Evolutionary conservation across 306 rosid species (phyloP).

Genomic region (Pterocarpus macrocarpus): DNA sequence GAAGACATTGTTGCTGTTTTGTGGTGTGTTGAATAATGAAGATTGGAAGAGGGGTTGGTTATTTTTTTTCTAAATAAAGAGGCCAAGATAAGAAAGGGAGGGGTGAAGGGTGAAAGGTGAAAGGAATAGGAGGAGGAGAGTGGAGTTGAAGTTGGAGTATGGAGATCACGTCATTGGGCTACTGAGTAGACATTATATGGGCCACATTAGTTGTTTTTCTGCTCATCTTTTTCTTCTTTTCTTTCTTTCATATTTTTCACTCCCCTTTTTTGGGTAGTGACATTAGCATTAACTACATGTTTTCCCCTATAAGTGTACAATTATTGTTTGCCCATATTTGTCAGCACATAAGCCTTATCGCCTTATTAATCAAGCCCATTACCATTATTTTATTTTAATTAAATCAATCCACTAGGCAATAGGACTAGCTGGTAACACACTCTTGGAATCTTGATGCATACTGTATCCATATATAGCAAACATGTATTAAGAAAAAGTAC

Average conservation of each 20-base stretch:
- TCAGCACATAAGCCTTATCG: slow-evolving; percentile 44
- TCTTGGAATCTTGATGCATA: slow-evolving; percentile 10
- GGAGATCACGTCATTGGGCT: slow-evolving; percentile 70
- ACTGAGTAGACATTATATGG: slow-evolving; percentile 85
- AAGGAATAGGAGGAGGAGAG: slow-evolving; percentile 76
- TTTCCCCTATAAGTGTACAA: slow-evolving; percentile 48
- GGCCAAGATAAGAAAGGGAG: slow-evolving; percentile 38
- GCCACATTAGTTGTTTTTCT: slow-evolving; percentile 64
- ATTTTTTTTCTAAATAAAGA: slow-evolving; percentile 46
- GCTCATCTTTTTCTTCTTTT: slow-evolving; percentile 39
- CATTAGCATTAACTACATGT: slow-evolving; percentile 40
- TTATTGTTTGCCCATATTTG: slow-evolving; percentile 52
- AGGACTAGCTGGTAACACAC: neutral
- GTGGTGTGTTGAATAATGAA: slow-evolving; percentile 3
- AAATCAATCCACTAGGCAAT: slow-evolving; percentile 17
- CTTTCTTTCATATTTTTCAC: slow-evolving; percentile 10
- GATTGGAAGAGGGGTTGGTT: slow-evolving; percentile 6
- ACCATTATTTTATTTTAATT: slow-evolving; percentile 27
- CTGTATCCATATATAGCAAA: neutral
- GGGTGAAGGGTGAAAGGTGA: slow-evolving; percentile 59
- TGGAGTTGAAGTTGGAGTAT: slow-evolving; percentile 39
- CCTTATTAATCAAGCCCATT: slow-evolving; percentile 37
- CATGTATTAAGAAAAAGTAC: neutral
- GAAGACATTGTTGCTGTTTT: slow-evolving; percentile 53
- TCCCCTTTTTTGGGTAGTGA: slow-evolving; percentile 15